Conservation (phyloP, 225 moss, liverwort and hornwort genomes). For the Anthoceros angustus region DNA sequence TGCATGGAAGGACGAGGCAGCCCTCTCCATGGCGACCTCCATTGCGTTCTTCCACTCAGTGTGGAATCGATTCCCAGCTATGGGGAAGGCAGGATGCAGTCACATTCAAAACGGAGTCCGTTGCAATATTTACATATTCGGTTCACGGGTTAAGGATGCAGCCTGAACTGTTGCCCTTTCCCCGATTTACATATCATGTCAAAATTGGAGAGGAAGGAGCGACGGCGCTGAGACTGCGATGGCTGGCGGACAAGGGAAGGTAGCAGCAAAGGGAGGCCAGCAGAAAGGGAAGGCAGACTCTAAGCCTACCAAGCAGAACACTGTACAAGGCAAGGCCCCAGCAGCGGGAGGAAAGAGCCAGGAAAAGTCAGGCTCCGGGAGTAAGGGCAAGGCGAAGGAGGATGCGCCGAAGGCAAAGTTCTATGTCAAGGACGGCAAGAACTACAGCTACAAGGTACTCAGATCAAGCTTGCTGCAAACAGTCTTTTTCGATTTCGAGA, state of each 20-base stretch:
- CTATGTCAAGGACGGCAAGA: slow-evolving; percentile 2
- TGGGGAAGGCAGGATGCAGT: no score
- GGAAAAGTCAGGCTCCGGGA: not conserved
- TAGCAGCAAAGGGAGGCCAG: not conserved
- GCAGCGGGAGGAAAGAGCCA: not conserved
- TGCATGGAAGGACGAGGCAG: not conserved
- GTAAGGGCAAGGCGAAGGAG: slow-evolving; percentile 2
- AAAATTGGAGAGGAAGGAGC: not conserved
- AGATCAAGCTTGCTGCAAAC: not conserved
- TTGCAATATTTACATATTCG: no score
- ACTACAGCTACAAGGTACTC: slow-evolving; percentile 1
- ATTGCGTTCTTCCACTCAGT: not conserved
- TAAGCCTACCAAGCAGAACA: not conserved
- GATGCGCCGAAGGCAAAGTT: not conserved
- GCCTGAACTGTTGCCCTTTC: no score
- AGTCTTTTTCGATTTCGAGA: not conserved
- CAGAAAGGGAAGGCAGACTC: not conserved
- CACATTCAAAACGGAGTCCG: no score
- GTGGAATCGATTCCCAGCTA: not conserved
- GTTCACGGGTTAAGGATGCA: no score
- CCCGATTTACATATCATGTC: not conserved
- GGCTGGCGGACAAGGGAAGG: slow-evolving; percentile 1
- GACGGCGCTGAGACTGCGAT: not conserved
- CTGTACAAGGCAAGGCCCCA: not conserved
- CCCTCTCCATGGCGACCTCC: not conserved